These are phyloP conservation scores for Lactarius hengduanensis DNA, from an alignment of 768 basidiomycete genomes.

Conservation along the genomic window DNA sequence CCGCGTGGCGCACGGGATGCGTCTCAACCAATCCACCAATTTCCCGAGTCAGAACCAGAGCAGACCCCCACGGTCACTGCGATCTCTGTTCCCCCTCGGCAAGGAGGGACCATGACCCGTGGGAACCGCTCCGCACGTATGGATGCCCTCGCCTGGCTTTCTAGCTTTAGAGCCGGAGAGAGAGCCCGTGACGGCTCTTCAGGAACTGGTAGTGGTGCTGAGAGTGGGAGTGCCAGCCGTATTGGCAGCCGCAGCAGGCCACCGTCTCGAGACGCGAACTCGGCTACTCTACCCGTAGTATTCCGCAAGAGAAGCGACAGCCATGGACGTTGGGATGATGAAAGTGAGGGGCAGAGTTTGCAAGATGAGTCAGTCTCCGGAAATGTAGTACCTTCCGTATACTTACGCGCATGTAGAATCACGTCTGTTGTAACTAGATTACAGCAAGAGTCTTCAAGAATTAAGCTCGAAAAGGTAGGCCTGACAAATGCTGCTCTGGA, in stretches of 20 bases:
- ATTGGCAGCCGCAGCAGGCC: conserved; percentile 43
- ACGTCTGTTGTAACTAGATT: conserved; percentile 70
- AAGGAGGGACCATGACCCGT: conserved; percentile 45
- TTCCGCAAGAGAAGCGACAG: conserved; percentile 48
- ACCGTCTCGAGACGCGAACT: conserved; percentile 24
- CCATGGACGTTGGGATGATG: conserved; percentile 38
- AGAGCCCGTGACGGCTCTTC: conserved; percentile 52
- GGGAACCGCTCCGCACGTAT: conserved; percentile 51
- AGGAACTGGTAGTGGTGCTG: conserved; percentile 49
- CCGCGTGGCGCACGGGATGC: conserved; percentile 9
- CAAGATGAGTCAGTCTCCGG: conserved; percentile 67
- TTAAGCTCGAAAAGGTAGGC: conserved; percentile 81
- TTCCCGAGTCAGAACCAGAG: conserved; percentile 26
- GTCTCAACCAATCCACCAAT: conserved; percentile 10
- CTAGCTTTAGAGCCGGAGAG: conserved; percentile 66
- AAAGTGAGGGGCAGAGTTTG: conserved; percentile 48
- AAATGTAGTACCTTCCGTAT: neutral
- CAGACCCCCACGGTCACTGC: conserved; percentile 28
- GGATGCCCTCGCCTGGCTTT: conserved; percentile 70
- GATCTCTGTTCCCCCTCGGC: conserved; percentile 24
- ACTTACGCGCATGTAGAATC: conserved; percentile 49
- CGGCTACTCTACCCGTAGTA: conserved; percentile 12
- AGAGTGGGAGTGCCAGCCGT: conserved; percentile 48
- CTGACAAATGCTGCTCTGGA: neutral
- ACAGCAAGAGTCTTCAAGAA: conserved; percentile 50